Percentiles rank a stretch among this genome's conserved stretches.
phyloP scores from a whole-genome alignment of 2,329 filamentous ascomycete species.

The Aspergillus ochraceus region DNA sequence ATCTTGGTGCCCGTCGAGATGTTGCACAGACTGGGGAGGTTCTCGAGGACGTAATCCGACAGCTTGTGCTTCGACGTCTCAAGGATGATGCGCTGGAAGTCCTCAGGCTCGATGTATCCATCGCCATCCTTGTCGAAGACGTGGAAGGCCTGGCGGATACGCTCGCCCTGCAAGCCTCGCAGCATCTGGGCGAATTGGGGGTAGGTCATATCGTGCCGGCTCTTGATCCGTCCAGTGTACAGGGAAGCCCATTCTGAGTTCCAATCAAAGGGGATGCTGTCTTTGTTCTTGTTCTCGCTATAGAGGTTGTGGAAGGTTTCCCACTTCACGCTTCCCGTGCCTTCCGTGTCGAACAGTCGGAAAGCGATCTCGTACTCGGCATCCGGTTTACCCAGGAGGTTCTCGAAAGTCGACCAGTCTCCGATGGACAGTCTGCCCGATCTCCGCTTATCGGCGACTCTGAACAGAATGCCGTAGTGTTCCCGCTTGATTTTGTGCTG shows the following conservation, averaged over 20 bases:
- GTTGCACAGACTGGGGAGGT: conserved; percentile 91
- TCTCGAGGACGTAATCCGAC: conserved; percentile 89
- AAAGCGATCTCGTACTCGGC: conserved; percentile 99
- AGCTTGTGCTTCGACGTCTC: conserved; percentile 95
- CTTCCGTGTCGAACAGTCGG: conserved; percentile 86
- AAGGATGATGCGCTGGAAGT: conserved; percentile 95
- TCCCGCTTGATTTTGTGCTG: conserved; percentile 98
- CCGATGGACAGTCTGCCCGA: conserved; percentile 72
- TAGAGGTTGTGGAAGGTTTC: conserved; percentile 83
- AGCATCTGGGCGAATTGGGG: conserved; percentile 98
- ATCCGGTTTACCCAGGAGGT: conserved; percentile 88
- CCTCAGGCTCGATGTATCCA: conserved; percentile 90
- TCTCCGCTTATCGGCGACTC: conserved; percentile 78
- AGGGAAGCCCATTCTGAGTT: conserved; percentile 93
- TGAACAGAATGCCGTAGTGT: conserved; percentile 92
- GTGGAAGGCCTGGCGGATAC: conserved; percentile 92
- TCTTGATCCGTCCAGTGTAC: conserved; percentile 85
- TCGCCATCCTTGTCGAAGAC: conserved; percentile 87
- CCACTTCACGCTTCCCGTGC: conserved; percentile 83
- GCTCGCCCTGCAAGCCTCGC: conserved; percentile 90
- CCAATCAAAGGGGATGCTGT: conserved; percentile 93
- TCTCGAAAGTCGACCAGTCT: conserved; percentile 93
- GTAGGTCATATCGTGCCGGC: conserved; percentile 89
- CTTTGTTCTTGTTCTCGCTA: conserved; percentile 80
- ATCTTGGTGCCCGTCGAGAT: conserved; percentile 90